These are phyloP conservation scores for Narthecium ossifragum DNA, from an alignment of 106 monocot species.

Conservation along the genomic window DNA sequence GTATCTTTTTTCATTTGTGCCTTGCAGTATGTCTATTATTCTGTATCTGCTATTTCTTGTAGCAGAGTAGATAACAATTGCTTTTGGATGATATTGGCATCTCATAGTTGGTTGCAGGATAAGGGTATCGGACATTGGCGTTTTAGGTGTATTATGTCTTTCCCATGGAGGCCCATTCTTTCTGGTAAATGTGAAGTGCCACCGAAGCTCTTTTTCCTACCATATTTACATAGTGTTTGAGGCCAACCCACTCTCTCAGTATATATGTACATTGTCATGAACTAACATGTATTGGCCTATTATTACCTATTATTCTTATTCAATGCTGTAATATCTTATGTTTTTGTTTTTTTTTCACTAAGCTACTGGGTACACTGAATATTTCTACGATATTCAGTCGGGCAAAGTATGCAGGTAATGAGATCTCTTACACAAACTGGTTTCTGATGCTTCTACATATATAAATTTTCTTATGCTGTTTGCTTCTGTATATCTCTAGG, in stretches of 20 bases:
- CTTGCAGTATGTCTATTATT: not conserved
- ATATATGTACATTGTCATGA: not conserved
- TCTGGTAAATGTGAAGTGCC: constrained; percentile 41
- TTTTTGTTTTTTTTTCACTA: not conserved
- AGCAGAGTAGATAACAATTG: no score
- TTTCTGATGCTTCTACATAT: not conserved
- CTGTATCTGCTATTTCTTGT: not conserved
- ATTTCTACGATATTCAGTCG: constrained; percentile 72
- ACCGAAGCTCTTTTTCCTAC: not conserved
- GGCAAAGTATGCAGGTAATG: constrained; percentile 68
- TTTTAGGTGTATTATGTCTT: constrained; percentile 88
- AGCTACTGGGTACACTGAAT: constrained; percentile 98
- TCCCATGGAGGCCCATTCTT: constrained; percentile 98
- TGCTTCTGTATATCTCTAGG: constrained; percentile 23
- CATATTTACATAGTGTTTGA: not conserved
- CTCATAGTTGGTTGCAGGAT: constrained; percentile 35
- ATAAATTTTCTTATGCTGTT: not conserved
- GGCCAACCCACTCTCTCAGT: not conserved
- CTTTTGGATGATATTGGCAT: not conserved
- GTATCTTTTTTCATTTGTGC: not conserved
- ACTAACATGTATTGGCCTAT: not conserved
- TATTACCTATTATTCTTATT: not conserved
- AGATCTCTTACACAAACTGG: not conserved
- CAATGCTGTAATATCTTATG: not conserved
- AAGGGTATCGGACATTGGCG: constrained; percentile 94